A percentile compares a stretch with the other conserved stretches of the same genome.
Conservation (phyloP, 345 rosid species). For the Arabidopsis arenosa region DNA sequence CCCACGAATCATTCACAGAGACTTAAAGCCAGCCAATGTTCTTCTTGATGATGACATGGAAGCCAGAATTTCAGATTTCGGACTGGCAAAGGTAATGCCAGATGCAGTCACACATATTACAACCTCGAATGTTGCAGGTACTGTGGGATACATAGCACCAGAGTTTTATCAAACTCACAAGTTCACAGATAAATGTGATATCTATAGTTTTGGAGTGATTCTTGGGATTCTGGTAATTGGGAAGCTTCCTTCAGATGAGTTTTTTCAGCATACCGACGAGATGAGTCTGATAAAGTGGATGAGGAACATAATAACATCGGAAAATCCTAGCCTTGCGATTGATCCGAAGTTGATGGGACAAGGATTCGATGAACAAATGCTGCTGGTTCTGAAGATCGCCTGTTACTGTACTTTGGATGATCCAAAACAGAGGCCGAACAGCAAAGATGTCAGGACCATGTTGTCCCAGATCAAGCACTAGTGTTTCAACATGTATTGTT, state of each 20-base stretch:
- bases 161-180: constrained; percentile 86
- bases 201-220: constrained; percentile 82
- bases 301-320: constrained; percentile 70
- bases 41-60: constrained; percentile 93
- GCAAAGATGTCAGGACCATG: constrained; percentile 82
- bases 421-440: constrained; percentile 86
- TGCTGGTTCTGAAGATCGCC: constrained; percentile 79
- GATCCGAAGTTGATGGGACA: constrained; percentile 63
- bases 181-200: constrained; percentile 89
- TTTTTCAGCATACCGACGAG: constrained; percentile 75
- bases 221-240: constrained; percentile 80
- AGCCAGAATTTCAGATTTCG: constrained; percentile 90
- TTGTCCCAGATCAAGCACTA: constrained; percentile 61
- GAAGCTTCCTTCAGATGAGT: constrained; percentile 85
- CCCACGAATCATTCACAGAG: constrained; percentile 81
- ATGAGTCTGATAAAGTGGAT: constrained; percentile 79
- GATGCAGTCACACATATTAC: constrained; percentile 74
- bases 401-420: constrained; percentile 81
- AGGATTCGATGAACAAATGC: constrained; percentile 78
- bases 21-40: constrained; percentile 87
- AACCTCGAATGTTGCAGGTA: constrained; percentile 72
- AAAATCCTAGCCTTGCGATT: constrained; percentile 67
- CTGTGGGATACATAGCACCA: constrained; percentile 89
- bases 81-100: constrained; percentile 80
- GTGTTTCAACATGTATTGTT: constrained; percentile 11